phyloP scores from a whole-genome alignment of 805 yeast species.

The Lachancea lanzarotensis region DNA sequence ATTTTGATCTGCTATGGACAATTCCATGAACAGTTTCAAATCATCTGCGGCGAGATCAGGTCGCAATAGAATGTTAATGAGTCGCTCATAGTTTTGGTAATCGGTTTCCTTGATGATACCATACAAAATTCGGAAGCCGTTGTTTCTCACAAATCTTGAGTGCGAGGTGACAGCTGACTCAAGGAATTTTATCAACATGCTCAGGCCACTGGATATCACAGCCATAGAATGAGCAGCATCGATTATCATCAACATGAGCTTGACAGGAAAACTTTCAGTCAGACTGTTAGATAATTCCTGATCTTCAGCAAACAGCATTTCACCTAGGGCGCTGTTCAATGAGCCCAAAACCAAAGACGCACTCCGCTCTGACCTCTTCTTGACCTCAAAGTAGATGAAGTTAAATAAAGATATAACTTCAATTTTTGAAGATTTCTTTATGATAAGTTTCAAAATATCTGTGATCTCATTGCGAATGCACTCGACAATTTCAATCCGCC shows the following conservation, averaged over 20 bases:
- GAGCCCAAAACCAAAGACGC: constrained; percentile 19
- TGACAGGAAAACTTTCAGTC: constrained; percentile 34
- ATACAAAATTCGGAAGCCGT: constrained; percentile 40
- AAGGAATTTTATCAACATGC: constrained; percentile 46
- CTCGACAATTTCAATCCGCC: constrained; percentile 34
- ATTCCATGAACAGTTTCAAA: neutral
- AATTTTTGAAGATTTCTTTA: constrained; percentile 13
- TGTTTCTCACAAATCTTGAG: constrained; percentile 43
- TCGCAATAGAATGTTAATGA: constrained; percentile 43
- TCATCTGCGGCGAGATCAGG: constrained; percentile 14
- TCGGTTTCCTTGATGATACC: constrained; percentile 38
- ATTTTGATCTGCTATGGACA: too few species aligned
- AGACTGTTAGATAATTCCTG: neutral
- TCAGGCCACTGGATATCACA: constrained; percentile 12
- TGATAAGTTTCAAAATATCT: constrained; percentile 25
- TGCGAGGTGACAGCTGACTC: constrained; percentile 42
- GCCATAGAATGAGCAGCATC: constrained; percentile 6
- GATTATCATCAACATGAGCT: constrained; percentile 56
- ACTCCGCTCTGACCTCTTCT: constrained; percentile 14
- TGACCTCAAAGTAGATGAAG: constrained; percentile 45
- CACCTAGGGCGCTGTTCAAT: constrained; percentile 28
- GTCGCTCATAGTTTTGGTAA: constrained; percentile 33
- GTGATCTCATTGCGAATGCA: constrained; percentile 29
- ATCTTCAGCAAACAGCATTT: constrained; percentile 28
- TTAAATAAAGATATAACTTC: constrained; percentile 38